Evolutionary conservation across 2,329 filamentous ascomycete species (phyloP), one percentile per base, ranked within the genome.

Genomic region (Diplodia corticola): DNA sequence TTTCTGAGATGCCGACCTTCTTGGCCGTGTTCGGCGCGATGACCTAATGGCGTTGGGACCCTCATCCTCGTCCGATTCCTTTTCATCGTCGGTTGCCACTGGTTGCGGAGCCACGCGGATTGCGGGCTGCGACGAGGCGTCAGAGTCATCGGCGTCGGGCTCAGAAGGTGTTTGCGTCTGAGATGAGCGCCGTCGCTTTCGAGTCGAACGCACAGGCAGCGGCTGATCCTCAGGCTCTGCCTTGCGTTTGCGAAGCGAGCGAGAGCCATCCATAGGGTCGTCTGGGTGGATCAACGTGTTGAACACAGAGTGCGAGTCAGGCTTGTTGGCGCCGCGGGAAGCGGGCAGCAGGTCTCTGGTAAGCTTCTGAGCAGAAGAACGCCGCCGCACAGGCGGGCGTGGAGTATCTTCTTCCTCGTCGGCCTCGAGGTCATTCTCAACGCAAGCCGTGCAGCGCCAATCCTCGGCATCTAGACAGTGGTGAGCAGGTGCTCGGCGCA

Each of bases 191-290:
- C 78, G 76, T 65, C 80, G 80, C 71, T 81, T 83, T 59, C 80
- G 74, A 24, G 73, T 76, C 64, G 74, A 73, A 63, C 78, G 73
- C 49, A 72, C 71, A 17, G 80, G 78, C 17, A 81, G 80, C 70
- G 90, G 84, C 69, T 91, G 82, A 66, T 87, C 85, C 13, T 85
- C 82, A 3, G 91, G 90, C 1, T 91, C 92, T 20, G 91, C 89
- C 77, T 94, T 96, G 64, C 93, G 88, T 79, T 96, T 96, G 68
- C 93, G 86, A 67, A 96, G 80, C 35, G 91, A 86, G 63, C 92
- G 89, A 9, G 91, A 89, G 53, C 89, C 91, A 76, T 94, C 90
- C 80, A 90, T 83, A 7, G 89, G 84, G 72, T 92, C 90, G 68
- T 90, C 89, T 63, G 90, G 86, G 64, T 91, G 82, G 44, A 91